phyloP scores from a whole-genome alignment of 2,329 filamentous ascomycete genomes.

The Huntiella omanensis region DNA sequence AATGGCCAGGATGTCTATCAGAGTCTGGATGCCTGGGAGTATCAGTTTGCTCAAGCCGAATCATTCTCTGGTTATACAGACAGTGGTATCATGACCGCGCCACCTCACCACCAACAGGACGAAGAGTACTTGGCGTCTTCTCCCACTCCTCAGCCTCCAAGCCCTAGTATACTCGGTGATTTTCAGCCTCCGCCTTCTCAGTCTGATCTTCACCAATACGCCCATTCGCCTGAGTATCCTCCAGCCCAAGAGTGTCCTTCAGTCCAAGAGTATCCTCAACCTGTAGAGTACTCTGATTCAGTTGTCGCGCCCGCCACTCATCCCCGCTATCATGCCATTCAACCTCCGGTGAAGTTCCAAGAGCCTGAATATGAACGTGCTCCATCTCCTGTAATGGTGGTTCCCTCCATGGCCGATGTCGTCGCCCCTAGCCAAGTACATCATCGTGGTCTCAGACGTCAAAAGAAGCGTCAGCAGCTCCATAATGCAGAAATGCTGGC shows the following conservation, averaged over 20 bases:
- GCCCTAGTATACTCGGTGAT: constrained; percentile 5
- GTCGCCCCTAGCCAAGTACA: constrained; percentile 28
- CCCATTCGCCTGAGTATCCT: not conserved
- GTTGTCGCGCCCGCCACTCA: not conserved
- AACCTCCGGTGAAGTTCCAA: constrained; percentile 3
- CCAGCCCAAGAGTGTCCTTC: not conserved
- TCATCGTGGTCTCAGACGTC: constrained; percentile 25
- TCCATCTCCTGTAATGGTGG: constrained; percentile 19
- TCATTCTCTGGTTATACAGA: constrained; percentile 13
- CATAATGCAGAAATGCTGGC: constrained; percentile 33
- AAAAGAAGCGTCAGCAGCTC: constrained; percentile 25
- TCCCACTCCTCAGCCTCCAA: not conserved
- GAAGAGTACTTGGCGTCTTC: not conserved
- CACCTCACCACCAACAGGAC: not conserved
- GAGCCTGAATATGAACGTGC: constrained; percentile 13
- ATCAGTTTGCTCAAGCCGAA: constrained; percentile 11
- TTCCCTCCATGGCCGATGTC: constrained; percentile 24
- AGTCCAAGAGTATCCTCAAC: not conserved
- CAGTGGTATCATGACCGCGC: not conserved
- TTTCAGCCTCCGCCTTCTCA: constrained; percentile 3
- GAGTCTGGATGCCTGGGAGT: not conserved
- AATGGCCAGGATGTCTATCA: not conserved
- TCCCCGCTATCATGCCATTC: constrained; percentile 5
- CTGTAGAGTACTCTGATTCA: not conserved
- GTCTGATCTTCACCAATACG: not conserved